Evolutionary conservation across 164 flowering plant genomes (phyloP).

Genomic region (Pachysandra terminalis): DNA sequence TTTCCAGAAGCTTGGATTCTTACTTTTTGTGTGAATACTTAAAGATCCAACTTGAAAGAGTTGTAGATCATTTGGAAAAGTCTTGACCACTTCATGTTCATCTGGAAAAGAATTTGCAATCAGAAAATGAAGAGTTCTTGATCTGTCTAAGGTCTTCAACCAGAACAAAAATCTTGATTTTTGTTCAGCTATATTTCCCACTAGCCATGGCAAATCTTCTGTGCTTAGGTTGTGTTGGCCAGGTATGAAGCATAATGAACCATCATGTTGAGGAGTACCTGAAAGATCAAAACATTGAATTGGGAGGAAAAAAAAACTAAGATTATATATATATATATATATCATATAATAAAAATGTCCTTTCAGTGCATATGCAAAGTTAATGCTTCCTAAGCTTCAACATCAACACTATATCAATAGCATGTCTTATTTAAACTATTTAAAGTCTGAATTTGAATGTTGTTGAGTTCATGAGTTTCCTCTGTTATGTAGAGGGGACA

Average conservation of each 20-base stretch:
- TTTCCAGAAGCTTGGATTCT: conserved; percentile 51
- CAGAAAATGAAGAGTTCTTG: conserved; percentile 41
- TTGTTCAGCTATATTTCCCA: conserved; percentile 43
- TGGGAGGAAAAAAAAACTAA: too few species aligned
- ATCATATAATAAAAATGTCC: too few species aligned
- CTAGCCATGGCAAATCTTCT: conserved; percentile 72
- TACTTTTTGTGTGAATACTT: conserved; percentile 18
- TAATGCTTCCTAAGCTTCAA: too few species aligned
- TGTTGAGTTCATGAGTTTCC: too few species aligned
- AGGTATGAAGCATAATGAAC: conserved; percentile 21
- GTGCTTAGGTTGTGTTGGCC: conserved; percentile 37
- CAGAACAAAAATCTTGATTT: conserved; percentile 65
- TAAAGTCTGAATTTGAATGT: too few species aligned
- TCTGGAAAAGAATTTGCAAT: conserved; percentile 54
- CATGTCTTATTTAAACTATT: too few species aligned
- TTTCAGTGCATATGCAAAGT: too few species aligned
- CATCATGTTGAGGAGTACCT: conserved; percentile 48
- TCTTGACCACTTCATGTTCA: conserved; percentile 13
- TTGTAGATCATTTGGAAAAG: conserved; percentile 1
- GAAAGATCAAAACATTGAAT: conserved; percentile 4
- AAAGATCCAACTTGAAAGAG: conserved; percentile 46
- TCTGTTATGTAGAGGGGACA: too few species aligned
- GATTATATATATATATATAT: too few species aligned
- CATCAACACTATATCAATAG: too few species aligned
- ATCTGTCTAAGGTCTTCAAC: conserved; percentile 45